phyloP scores from a whole-genome alignment of 345 rosid genomes.

The Rhizophora apiculata region DNA sequence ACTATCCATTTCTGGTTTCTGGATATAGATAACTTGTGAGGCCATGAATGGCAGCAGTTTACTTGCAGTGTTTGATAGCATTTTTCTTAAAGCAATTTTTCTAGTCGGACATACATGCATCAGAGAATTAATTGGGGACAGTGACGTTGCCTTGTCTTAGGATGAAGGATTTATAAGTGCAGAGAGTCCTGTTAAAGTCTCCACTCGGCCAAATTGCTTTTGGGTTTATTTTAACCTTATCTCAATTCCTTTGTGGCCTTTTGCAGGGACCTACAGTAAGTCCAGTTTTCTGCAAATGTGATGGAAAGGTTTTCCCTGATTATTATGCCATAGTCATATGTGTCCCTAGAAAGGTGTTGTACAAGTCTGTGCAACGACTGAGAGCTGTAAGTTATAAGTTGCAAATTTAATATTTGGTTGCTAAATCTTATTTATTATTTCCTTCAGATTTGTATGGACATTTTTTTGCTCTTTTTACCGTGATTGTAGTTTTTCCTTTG shows the following conservation, averaged over 20 bases:
- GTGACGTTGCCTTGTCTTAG: too few species aligned
- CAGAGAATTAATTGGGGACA: too few species aligned
- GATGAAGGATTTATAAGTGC: neutral
- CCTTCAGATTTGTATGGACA: too few species aligned
- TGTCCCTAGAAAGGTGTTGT: conserved; percentile 70
- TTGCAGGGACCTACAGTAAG: conserved; percentile 85
- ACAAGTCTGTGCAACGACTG: conserved; percentile 80
- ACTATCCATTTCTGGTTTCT: neutral
- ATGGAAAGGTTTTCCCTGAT: conserved; percentile 57
- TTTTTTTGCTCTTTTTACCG: too few species aligned
- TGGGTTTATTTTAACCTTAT: neutral
- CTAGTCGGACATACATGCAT: too few species aligned
- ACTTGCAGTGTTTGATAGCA: neutral
- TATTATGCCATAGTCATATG: conserved; percentile 86
- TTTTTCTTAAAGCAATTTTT: too few species aligned
- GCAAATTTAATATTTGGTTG: too few species aligned
- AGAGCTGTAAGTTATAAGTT: conserved; percentile 57
- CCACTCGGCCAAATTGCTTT: neutral
- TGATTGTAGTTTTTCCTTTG: too few species aligned
- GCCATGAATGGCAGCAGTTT: neutral
- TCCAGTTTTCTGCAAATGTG: conserved; percentile 68
- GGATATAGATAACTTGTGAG: neutral
- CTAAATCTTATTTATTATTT: too few species aligned
- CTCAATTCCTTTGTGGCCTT: conserved; percentile 5
- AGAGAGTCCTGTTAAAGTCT: neutral